Conservation (phyloP, 768 basidiomycete species). For the Cystofilobasidium capitatum region DNA sequence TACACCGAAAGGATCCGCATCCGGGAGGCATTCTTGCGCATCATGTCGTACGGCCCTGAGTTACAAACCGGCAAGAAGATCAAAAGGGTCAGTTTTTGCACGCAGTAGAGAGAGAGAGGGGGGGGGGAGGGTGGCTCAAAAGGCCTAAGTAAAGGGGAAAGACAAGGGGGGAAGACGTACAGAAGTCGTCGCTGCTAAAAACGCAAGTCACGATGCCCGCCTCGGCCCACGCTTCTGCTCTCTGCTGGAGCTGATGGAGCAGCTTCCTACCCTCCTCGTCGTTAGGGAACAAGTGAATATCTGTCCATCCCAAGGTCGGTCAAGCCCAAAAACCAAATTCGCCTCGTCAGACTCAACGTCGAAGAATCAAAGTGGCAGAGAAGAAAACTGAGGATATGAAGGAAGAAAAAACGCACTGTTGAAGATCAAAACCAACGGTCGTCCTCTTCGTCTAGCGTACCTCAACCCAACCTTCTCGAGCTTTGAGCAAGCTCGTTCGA, state of each 20-base stretch:
- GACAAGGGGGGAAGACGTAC: no score
- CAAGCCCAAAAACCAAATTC: background rate
- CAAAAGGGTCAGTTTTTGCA: slow-evolving; percentile 10
- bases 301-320: slow-evolving; percentile 20
- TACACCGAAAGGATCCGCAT: slow-evolving; percentile 59
- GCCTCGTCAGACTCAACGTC: background rate
- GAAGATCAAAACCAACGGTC: slow-evolving; percentile 68
- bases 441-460: slow-evolving; percentile 49
- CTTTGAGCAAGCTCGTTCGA: background rate
- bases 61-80: slow-evolving; percentile 14
- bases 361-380: background rate
- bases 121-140: no score
- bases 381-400: background rate
- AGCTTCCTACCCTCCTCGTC: slow-evolving; percentile 66
- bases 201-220: slow-evolving; percentile 67
- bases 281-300: slow-evolving; percentile 45
- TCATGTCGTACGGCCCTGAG: slow-evolving; percentile 41
- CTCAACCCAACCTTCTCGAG: slow-evolving; percentile 52
- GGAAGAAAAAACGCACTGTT: slow-evolving; percentile 52
- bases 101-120: slow-evolving; percentile 49
- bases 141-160: slow-evolving; percentile 23
- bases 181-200: slow-evolving; percentile 72
- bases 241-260: slow-evolving; percentile 75
- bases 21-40: slow-evolving; percentile 46
- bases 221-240: slow-evolving; percentile 79